These are phyloP conservation scores for Cyclocybe cylindracea DNA, from an alignment of 768 basidiomycete genomes.

Conservation along the genomic window DNA sequence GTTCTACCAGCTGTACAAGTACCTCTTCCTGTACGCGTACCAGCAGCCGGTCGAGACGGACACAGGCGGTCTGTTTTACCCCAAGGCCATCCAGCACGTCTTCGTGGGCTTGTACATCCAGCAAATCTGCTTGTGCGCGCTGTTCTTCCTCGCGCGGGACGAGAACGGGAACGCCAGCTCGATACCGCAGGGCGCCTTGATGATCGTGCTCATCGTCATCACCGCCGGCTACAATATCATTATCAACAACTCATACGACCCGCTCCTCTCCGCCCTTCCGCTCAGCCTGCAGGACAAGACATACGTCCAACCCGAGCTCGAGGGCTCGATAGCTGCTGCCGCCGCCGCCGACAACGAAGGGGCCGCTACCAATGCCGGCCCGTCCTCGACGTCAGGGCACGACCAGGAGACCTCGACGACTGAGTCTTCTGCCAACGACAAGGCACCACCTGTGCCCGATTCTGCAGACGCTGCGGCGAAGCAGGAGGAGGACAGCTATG, in stretches of 20 bases:
- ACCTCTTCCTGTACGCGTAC: slow-evolving; percentile 80
- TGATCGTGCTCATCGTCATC: slow-evolving; percentile 81
- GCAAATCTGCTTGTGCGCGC: slow-evolving; percentile 78
- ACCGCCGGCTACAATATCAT: slow-evolving; percentile 77
- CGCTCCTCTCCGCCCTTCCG: slow-evolving; percentile 75
- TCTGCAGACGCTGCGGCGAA: slow-evolving; percentile 17
- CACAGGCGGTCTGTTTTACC: slow-evolving; percentile 95
- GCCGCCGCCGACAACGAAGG: not conserved
- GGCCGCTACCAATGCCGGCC: not conserved
- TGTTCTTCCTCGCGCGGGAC: slow-evolving; percentile 88
- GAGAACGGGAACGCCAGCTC: slow-evolving; percentile 53
- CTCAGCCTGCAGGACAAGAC: slow-evolving; percentile 75
- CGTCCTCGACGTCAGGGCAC: not conserved
- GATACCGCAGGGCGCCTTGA: slow-evolving; percentile 74
- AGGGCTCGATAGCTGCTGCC: slow-evolving; percentile 10
- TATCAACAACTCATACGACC: slow-evolving; percentile 78
- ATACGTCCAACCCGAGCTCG: slow-evolving; percentile 29
- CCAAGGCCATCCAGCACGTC: slow-evolving; percentile 88
- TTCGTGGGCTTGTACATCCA: slow-evolving; percentile 95
- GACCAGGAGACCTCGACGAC: not conserved
- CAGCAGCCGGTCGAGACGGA: slow-evolving; percentile 70
- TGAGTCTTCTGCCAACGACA: not conserved
- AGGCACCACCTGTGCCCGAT: not conserved
- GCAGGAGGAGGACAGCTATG: slow-evolving; percentile 47
- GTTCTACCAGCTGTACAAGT: slow-evolving; percentile 85